Percentiles rank a stretch among this genome's conserved stretches.
These are phyloP conservation scores for Phytophthora macrochlamydospora DNA, from an alignment of 352 stramenopile species.

Conservation along the genomic window DNA sequence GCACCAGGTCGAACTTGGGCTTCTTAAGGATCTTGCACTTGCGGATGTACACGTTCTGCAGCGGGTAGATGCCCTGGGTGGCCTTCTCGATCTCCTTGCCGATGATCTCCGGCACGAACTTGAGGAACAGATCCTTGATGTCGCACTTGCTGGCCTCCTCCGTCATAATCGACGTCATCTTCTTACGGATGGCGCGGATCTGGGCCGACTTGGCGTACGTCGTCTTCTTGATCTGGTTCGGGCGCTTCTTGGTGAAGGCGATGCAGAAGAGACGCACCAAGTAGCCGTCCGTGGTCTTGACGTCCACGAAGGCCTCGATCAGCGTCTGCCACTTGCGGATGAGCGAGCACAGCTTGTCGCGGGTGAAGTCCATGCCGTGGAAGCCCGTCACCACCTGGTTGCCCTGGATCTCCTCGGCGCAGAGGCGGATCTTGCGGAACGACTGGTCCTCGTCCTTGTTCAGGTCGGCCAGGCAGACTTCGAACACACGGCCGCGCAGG, in stretches of 20 bases:
- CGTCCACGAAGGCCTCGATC: conserved; percentile 99
- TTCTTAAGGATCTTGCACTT: conserved; percentile 99
- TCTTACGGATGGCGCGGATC: conserved; percentile 97
- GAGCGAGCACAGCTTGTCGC: conserved; percentile 99
- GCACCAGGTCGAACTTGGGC: conserved; percentile 99
- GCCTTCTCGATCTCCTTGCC: conserved; percentile 98
- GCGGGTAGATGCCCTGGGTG: conserved; percentile 97
- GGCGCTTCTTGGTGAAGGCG: conserved; percentile 99
- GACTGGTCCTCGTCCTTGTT: conserved; percentile 98
- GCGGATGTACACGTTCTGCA: conserved; percentile 99
- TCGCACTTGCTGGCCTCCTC: conserved; percentile 98
- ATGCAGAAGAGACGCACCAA: conserved; percentile 99
- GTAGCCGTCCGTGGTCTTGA: conserved; percentile 99
- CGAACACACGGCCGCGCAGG: conserved; percentile 98
- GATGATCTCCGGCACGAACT: conserved; percentile 98
- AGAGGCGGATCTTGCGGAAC: conserved; percentile 99
- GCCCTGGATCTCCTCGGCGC: conserved; percentile 97
- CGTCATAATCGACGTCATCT: conserved; percentile 99
- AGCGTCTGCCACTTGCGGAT: conserved; percentile 99
- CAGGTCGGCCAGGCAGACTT: conserved; percentile 98
- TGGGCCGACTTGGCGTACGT: conserved; percentile 99
- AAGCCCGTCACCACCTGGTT: conserved; percentile 88
- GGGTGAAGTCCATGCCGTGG: conserved; percentile 94
- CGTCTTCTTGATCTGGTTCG: conserved; percentile 99
- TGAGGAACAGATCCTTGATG: conserved; percentile 99